These are phyloP conservation scores for Colletotrichum chrysophilum DNA, from an alignment of 2,329 filamentous ascomycete species.

Conservation along the genomic window DNA sequence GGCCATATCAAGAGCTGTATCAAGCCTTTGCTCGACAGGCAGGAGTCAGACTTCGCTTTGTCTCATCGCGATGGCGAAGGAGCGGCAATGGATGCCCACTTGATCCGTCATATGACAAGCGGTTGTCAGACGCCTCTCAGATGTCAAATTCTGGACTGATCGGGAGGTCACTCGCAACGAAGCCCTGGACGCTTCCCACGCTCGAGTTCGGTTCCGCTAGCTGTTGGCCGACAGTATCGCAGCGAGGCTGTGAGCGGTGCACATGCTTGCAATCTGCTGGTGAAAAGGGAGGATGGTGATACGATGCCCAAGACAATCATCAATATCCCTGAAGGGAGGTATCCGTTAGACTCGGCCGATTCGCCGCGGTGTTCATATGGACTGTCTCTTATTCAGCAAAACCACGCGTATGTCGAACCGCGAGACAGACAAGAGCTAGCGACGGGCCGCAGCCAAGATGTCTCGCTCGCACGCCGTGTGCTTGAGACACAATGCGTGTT, in stretches of 20 bases:
- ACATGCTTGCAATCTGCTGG: background rate
- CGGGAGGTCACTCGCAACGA: background rate
- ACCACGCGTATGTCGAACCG: background rate
- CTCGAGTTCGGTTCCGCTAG: background rate
- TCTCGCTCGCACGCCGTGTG: background rate
- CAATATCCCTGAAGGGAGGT: background rate
- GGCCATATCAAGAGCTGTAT: background rate
- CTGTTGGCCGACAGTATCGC: background rate
- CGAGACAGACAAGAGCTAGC: background rate
- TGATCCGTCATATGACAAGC: background rate
- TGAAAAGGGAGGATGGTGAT: background rate
- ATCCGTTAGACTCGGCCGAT: background rate
- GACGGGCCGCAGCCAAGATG: background rate
- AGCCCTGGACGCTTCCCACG: background rate
- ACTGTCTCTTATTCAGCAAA: background rate
- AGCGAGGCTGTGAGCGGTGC: background rate
- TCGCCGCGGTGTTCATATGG: background rate
- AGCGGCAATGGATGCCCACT: background rate
- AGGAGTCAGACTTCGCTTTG: accelerated
- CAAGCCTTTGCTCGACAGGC: background rate
- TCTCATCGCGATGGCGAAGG: background rate
- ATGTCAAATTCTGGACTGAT: background rate
- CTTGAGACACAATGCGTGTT: background rate
- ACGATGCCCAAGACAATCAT: background rate
- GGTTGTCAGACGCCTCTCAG: background rate